Evolutionary conservation across 2,329 filamentous ascomycete genomes (phyloP).

Genomic region (Onygenales sp.): DNA sequence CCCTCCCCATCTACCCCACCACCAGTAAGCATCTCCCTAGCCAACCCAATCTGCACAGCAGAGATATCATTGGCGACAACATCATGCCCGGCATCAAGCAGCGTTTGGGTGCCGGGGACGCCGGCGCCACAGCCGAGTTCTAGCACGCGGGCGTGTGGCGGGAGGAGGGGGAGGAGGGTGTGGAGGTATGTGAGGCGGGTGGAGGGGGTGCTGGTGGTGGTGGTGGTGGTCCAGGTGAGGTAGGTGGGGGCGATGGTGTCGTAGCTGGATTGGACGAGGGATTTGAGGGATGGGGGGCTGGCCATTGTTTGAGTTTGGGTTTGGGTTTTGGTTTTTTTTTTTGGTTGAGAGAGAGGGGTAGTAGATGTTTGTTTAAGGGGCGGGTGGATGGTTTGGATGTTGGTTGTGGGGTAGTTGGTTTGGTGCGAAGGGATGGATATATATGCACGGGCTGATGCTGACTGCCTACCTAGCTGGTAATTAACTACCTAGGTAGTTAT

Average conservation of each 20-base stretch:
- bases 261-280: constrained; percentile 16
- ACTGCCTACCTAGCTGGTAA: no score
- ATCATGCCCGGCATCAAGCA: background rate
- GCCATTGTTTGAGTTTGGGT: no score
- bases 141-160: constrained; percentile 17
- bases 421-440: no score
- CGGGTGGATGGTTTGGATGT: no score
- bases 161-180: constrained; percentile 16
- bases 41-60: background rate
- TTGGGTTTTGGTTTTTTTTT: background rate
- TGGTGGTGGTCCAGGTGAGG: constrained; percentile 24
- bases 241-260: constrained; percentile 29
- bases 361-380: no score
- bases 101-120: constrained; percentile 20
- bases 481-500: no score
- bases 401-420: no score
- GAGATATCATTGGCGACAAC: constrained; percentile 8
- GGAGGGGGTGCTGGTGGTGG: constrained; percentile 15
- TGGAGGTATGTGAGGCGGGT: constrained; percentile 24
- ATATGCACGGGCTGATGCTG: no score
- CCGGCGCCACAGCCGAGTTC: constrained; percentile 36
- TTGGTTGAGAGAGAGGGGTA: no score
- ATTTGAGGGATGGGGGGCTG: background rate
- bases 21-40: constrained; percentile 9
- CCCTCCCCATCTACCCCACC: no score